A percentile compares a stretch with the other conserved stretches of the same genome.
These are phyloP conservation scores for Diplotaxis tenuifolia DNA, from an alignment of 345 rosid genomes.

Conservation along the genomic window DNA sequence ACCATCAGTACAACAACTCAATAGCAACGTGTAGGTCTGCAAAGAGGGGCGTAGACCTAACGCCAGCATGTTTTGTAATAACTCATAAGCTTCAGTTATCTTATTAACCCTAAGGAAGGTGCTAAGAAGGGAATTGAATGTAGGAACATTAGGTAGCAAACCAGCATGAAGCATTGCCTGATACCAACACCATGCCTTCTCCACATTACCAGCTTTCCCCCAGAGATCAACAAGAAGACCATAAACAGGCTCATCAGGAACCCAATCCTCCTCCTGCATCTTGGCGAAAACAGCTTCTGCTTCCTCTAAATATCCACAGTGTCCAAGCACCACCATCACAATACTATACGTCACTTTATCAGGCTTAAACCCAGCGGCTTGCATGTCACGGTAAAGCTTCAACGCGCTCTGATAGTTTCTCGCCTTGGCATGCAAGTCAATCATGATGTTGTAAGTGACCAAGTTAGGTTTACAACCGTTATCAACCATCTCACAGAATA, in stretches of 20 bases:
- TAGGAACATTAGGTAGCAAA: conserved; percentile 85
- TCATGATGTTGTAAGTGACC: conserved; percentile 84
- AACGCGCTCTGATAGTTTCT: conserved; percentile 79
- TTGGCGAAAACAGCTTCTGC: conserved; percentile 74
- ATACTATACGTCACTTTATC: conserved; percentile 92
- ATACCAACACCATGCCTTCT: conserved; percentile 85
- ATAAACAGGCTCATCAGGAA: conserved; percentile 90
- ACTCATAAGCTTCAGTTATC: conserved; percentile 67
- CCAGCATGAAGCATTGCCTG: conserved; percentile 76
- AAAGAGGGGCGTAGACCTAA: conserved; percentile 71
- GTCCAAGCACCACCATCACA: conserved; percentile 96
- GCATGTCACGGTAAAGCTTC: conserved; percentile 76
- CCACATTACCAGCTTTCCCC: conserved; percentile 88
- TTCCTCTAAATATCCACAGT: conserved; percentile 82
- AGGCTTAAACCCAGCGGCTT: conserved; percentile 76
- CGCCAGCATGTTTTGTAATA: conserved; percentile 67
- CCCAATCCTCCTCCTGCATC: conserved; percentile 80
- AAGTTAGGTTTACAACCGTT: conserved; percentile 84
- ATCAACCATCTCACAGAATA: conserved; percentile 81
- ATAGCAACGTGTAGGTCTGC: conserved; percentile 84
- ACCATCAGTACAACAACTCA: conserved; percentile 87
- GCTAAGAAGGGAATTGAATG: conserved; percentile 91
- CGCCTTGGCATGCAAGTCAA: conserved; percentile 89
- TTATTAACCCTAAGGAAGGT: conserved; percentile 71
- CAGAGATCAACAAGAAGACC: conserved; percentile 91